Evolutionary conservation across 306 rosid genomes (phyloP), one percentile per base, ranked within the genome.

Genomic region (Dalbergia oliveri): DNA sequence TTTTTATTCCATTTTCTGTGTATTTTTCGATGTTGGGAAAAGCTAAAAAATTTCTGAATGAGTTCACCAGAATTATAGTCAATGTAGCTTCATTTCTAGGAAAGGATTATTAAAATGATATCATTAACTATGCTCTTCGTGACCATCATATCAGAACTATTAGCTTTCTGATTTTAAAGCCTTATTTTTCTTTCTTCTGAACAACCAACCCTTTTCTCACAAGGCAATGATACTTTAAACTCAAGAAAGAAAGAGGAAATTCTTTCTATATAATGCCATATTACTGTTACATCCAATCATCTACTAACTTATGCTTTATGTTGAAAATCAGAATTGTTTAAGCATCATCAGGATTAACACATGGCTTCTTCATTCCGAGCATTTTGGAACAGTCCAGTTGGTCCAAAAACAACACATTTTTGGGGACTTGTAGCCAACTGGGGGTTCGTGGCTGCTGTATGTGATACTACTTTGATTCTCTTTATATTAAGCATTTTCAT

Each of bases 361-460:
- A 90, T 89, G 94, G 85, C 95, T 83, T 83, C 97, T 77, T 81
- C 94, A 0, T 92, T 92, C 84, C 86, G 91, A 84, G 86, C 95
- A 72, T 89, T 92, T 79, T 81, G 18, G 86, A 92, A 90, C 83
- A 92, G 97, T 78, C 95, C 93, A 0, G 86, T 90, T 69, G 97
- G 97, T 86, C 94, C 93, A 0, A 92, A 88, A 83, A 92, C 97
- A 21, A 77, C 94, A 79, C 95, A 92, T 75, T 92, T 92, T 76
- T 92, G 94, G 97, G 97, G 93, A 37, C 97, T 95, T 59, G 66
- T 89, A 78, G 95, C 94, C 16, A 92, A 92, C 45, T 92, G 90
- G 89, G 95, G 97, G 0, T 83, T 92, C 9, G 97, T 90, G 45
- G 90, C 86, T 16, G 97, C 97, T 5, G 97, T 92, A 88, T 11